A percentile compares a stretch with the other conserved stretches of the same genome.
These are phyloP conservation scores for Xylariomycetidae sp. DNA, from an alignment of 2,329 filamentous ascomycete species.

Conservation along the genomic window DNA sequence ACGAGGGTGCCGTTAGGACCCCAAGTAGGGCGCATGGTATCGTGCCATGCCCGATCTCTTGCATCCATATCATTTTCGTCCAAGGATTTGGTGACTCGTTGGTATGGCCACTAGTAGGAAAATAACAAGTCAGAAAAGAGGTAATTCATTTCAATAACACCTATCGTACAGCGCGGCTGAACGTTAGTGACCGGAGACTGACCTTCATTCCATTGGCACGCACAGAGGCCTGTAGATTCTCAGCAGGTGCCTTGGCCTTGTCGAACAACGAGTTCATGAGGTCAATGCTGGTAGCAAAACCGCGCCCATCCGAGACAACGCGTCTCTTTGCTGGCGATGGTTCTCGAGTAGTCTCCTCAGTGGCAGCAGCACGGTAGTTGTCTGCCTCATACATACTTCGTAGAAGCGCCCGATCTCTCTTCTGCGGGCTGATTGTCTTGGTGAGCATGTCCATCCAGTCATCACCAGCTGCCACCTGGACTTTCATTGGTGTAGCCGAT, in stretches of 20 bases:
- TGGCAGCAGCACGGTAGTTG: slow-evolving; percentile 40
- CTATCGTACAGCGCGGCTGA: too few species aligned
- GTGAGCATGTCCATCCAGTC: slow-evolving; percentile 94
- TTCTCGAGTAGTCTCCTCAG: slow-evolving; percentile 24
- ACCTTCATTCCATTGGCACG: slow-evolving; percentile 73
- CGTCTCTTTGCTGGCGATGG: slow-evolving; percentile 30
- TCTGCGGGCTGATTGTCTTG: slow-evolving; percentile 89
- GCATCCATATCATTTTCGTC: slow-evolving; percentile 58
- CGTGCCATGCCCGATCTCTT: slow-evolving; percentile 64
- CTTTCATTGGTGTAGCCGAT: slow-evolving; percentile 51
- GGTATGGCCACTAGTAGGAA: slow-evolving; percentile 77
- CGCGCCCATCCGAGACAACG: slow-evolving; percentile 47
- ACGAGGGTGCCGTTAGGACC: slow-evolving; percentile 69
- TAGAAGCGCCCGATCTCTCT: slow-evolving; percentile 77
- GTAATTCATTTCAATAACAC: slow-evolving; percentile 23
- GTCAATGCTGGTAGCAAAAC: slow-evolving; percentile 86
- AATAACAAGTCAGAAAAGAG: slow-evolving; percentile 41
- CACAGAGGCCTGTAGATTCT: slow-evolving; percentile 47
- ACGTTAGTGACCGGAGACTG: slow-evolving; percentile 63
- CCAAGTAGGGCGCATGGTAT: slow-evolving; percentile 75
- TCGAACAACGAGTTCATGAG: slow-evolving; percentile 93
- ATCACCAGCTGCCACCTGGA: slow-evolving; percentile 64
- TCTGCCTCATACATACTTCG: slow-evolving; percentile 57
- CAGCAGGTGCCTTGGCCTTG: slow-evolving; percentile 56
- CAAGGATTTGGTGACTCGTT: slow-evolving; percentile 66